A percentile compares a stretch with the other conserved stretches of the same genome.
phyloP scores from a whole-genome alignment of 192 early-diverging fungal species.

The Haplosporangium gracile region DNA sequence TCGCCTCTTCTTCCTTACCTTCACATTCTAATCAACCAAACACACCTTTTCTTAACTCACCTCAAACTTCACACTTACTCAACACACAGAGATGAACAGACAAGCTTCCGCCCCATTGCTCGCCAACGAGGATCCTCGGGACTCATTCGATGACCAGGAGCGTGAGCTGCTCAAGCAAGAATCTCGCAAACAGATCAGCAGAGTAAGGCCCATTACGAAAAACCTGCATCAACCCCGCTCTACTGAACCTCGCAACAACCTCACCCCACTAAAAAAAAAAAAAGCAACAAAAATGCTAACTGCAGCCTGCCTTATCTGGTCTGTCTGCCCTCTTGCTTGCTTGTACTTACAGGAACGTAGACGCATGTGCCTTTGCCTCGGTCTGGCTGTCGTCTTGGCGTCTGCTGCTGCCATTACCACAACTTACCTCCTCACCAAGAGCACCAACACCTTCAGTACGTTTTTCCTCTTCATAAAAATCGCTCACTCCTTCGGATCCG shows the following conservation, averaged over 20 bases:
- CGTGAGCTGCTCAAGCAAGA: slow-evolving; percentile 41
- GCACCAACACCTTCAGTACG: slow-evolving; percentile 16
- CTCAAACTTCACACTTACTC: neutral
- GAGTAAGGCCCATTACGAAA: slow-evolving; percentile 15
- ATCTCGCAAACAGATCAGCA: slow-evolving; percentile 30
- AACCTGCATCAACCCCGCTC: neutral
- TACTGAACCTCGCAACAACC: neutral
- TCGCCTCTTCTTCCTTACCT: neutral
- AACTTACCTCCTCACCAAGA: slow-evolving; percentile 25
- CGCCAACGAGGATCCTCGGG: slow-evolving; percentile 37
- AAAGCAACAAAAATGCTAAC: neutral
- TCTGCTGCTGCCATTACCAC: slow-evolving; percentile 35
- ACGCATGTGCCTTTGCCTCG: slow-evolving; percentile 38
- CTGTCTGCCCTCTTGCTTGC: neutral
- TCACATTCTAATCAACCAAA: neutral
- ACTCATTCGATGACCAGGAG: slow-evolving; percentile 47
- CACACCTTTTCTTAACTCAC: too few relatives aligned
- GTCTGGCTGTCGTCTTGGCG: slow-evolving; percentile 27
- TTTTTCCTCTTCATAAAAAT: neutral
- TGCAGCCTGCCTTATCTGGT: neutral
- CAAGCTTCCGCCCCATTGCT: slow-evolving; percentile 36
- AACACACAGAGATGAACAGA: slow-evolving; percentile 10
- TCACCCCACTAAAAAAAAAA: neutral
- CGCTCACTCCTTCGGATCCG: neutral
- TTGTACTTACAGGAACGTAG: slow-evolving; percentile 22